Percentiles rank a stretch among this genome's conserved stretches.
These are phyloP conservation scores for Kodamaea sagamina DNA, from an alignment of 805 yeast genomes.

Conservation along the genomic window DNA sequence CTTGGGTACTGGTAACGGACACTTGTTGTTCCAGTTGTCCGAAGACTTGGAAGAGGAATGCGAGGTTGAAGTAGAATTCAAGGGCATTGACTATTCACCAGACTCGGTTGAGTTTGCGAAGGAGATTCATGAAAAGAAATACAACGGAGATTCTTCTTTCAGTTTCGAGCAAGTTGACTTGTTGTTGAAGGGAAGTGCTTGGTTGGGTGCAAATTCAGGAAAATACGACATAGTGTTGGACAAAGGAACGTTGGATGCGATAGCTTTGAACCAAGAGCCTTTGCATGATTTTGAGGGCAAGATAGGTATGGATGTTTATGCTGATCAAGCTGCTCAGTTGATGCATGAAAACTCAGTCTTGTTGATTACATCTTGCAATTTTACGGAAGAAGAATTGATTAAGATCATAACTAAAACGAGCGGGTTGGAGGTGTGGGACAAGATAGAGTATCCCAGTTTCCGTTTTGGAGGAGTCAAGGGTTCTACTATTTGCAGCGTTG, in stretches of 20 bases:
- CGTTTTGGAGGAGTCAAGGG: conserved; percentile 91
- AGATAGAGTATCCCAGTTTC: conserved; percentile 75
- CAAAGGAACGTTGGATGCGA: conserved; percentile 97
- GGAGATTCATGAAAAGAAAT: conserved; percentile 49
- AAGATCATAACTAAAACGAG: conserved; percentile 51
- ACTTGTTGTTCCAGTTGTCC: conserved; percentile 66
- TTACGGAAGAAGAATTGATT: conserved; percentile 76
- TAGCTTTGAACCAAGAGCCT: conserved; percentile 72
- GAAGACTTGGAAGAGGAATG: conserved; percentile 57
- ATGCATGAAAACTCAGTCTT: conserved; percentile 60
- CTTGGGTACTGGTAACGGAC: conserved; percentile 97
- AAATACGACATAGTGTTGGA: conserved; percentile 78
- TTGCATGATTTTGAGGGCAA: conserved; percentile 45
- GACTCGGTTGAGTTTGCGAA: conserved; percentile 77
- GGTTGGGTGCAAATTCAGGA: conserved; percentile 20
- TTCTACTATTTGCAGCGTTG: conserved; percentile 82
- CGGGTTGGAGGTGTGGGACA: conserved; percentile 58
- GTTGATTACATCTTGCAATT: conserved; percentile 88
- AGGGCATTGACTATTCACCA: conserved; percentile 85
- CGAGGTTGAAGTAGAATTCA: conserved; percentile 17
- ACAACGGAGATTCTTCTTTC: conserved; percentile 35
- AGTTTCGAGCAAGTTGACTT: conserved; percentile 68
- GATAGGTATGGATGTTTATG: conserved; percentile 60
- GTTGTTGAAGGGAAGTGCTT: conserved; percentile 39
- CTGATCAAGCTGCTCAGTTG: conserved; percentile 55